phyloP scores from a whole-genome alignment of 169 alveolate genomes.

The Eimeria acervulina region DNA sequence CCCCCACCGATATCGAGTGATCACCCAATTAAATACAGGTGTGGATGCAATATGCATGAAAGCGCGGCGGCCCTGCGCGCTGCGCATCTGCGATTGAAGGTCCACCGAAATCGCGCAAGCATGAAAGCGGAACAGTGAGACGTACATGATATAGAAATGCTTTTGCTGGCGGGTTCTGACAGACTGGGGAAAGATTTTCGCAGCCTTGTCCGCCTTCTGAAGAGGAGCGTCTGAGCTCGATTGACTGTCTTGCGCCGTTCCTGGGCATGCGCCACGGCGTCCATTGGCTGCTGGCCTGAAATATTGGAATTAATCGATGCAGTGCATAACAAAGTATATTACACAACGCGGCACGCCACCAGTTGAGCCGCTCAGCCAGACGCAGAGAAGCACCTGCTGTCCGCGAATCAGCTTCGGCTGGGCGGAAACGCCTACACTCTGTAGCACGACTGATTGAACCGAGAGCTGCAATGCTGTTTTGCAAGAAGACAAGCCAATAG shows the following conservation, averaged over 20 bases:
- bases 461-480: neutral
- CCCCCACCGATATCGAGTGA: neutral
- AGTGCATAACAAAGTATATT: neutral
- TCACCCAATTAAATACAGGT: neutral
- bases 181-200: constrained; percentile 60
- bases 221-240: constrained; percentile 61
- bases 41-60: neutral
- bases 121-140: neutral
- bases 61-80: no score
- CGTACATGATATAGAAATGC: constrained; percentile 43
- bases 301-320: neutral
- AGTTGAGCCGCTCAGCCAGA: neutral
- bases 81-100: neutral
- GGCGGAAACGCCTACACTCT: neutral
- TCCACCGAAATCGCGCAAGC: neutral
- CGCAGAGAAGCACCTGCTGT: neutral
- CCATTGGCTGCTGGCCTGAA: constrained; percentile 11
- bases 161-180: constrained; percentile 56
- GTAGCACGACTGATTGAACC: neutral
- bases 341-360: neutral
- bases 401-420: neutral
- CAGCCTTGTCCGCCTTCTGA: constrained; percentile 63
- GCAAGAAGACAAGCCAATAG: neutral
- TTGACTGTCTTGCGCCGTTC: constrained; percentile 72
- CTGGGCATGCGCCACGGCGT: constrained; percentile 45